Evolutionary conservation across 2,329 filamentous ascomycete species (phyloP).

Genomic region (Neocucurbitaria cava): DNA sequence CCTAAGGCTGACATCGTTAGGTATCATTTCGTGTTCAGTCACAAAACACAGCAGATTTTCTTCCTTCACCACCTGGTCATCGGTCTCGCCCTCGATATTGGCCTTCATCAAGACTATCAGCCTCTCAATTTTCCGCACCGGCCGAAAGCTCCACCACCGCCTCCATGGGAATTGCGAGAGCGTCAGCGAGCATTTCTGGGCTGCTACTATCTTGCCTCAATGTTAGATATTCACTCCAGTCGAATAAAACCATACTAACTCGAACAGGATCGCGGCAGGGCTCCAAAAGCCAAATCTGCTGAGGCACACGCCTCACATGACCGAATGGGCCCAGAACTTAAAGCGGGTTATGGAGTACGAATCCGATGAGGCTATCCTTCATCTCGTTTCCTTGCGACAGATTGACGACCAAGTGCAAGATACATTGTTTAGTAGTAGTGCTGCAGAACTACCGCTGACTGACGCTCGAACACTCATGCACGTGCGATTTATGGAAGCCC

Average conservation of each 20-base stretch:
- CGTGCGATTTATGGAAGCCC: conserved; percentile 34
- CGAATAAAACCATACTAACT: neutral
- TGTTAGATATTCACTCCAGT: too few species aligned
- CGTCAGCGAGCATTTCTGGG: conserved; percentile 42
- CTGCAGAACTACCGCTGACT: conserved; percentile 27
- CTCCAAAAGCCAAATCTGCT: conserved; percentile 43
- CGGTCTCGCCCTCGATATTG: conserved; percentile 42
- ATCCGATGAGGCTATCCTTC: conserved; percentile 33
- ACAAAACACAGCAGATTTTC: conserved; percentile 45
- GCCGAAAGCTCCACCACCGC: conserved; percentile 17
- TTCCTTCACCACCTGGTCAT: conserved; percentile 41
- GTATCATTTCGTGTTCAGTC: conserved; percentile 46
- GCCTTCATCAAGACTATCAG: conserved; percentile 31
- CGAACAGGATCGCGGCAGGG: conserved; percentile 32
- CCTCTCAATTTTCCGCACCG: conserved; percentile 20
- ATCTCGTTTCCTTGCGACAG: conserved; percentile 35
- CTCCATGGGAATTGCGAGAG: conserved; percentile 28
- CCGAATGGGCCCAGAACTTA: conserved; percentile 32
- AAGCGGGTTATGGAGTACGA: conserved; percentile 28
- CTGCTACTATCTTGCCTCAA: conserved; percentile 44
- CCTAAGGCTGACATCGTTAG: conserved; percentile 19
- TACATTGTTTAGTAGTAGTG: conserved; percentile 29
- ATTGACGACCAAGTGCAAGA: conserved; percentile 45
- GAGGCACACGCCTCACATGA: conserved; percentile 38
- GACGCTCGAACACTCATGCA: conserved; percentile 40